Percentiles rank a stretch among this genome's conserved stretches.
phyloP scores from a whole-genome alignment of 805 yeast species.

The Nakazawaea wickerhamii region DNA sequence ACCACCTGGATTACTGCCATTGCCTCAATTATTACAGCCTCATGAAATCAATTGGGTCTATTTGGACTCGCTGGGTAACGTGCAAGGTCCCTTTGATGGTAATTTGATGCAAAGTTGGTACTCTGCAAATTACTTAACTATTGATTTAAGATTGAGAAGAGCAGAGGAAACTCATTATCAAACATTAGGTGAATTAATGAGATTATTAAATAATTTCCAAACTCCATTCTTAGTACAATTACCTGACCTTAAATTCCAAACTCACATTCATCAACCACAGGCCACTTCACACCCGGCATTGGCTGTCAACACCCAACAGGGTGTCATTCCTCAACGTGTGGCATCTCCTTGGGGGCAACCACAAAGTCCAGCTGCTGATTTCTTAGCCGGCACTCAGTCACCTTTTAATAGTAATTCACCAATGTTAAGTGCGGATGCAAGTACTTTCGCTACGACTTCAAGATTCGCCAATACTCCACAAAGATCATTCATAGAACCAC shows the following conservation, averaged over 20 bases:
- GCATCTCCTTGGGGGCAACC: conserved; percentile 11
- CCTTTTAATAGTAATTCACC: conserved; percentile 2
- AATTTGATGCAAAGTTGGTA: conserved; percentile 76
- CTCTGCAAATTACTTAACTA: conserved; percentile 49
- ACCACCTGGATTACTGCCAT: conserved; percentile 19
- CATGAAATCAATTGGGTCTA: conserved; percentile 61
- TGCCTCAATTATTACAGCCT: conserved; percentile 26
- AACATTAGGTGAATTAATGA: conserved; percentile 49
- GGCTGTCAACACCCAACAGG: conserved; percentile 8
- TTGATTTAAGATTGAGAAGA: conserved; percentile 52
- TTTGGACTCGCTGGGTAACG: conserved; percentile 60
- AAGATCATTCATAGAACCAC: conserved; percentile 1
- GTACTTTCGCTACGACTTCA: conserved; percentile 15
- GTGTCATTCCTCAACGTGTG: conserved; percentile 12
- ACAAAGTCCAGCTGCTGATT: conserved; percentile 7
- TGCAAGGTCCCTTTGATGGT: conserved; percentile 82
- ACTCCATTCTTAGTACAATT: conserved; percentile 61
- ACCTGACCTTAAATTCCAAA: conserved; percentile 24
- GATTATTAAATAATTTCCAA: conserved; percentile 38
- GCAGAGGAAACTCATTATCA: conserved; percentile 46
- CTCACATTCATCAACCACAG: conserved; percentile 11
- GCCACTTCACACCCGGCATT: conserved; percentile 6
- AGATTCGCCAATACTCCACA: conserved; percentile 15
- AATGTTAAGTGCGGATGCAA: background rate
- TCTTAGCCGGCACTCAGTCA: conserved; percentile 5